These are phyloP conservation scores for Corylus americana DNA, from an alignment of 306 rosid genomes.

Conservation along the genomic window DNA sequence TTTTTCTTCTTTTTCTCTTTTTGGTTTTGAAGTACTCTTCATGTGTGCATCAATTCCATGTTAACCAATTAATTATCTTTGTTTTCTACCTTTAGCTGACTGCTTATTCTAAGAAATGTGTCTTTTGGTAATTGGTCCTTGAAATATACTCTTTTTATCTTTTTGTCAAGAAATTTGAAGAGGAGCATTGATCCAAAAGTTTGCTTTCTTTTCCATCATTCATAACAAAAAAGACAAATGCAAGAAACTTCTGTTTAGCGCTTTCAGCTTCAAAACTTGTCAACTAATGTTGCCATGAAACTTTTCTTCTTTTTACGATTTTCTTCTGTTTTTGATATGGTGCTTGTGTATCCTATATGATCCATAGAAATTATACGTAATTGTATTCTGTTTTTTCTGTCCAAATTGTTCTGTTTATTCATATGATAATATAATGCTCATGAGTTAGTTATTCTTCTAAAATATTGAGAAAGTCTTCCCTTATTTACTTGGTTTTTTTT, in stretches of 20 bases:
- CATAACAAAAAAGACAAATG: not conserved
- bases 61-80: no score
- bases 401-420: not conserved
- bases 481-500: not conserved
- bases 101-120: no score
- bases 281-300: not conserved
- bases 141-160: not conserved
- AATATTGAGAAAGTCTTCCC: conserved; percentile 3
- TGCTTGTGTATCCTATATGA: not conserved
- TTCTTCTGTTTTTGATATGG: not conserved
- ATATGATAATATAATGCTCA: not conserved
- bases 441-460: not conserved
- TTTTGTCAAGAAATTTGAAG: not conserved
- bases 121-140: not conserved
- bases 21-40: no score
- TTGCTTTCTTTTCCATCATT: not conserved
- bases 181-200: no score
- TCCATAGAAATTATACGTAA: not conserved
- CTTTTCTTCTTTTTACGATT: not conserved
- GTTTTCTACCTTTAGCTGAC: no score
- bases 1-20: not conserved
- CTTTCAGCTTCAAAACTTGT: no score
- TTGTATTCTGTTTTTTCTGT: not conserved
- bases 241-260: not conserved
- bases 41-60: no score